phyloP scores from a whole-genome alignment of 1,284 basidiomycete genomes.

The Sporisorium iseilematis-ciliati region DNA sequence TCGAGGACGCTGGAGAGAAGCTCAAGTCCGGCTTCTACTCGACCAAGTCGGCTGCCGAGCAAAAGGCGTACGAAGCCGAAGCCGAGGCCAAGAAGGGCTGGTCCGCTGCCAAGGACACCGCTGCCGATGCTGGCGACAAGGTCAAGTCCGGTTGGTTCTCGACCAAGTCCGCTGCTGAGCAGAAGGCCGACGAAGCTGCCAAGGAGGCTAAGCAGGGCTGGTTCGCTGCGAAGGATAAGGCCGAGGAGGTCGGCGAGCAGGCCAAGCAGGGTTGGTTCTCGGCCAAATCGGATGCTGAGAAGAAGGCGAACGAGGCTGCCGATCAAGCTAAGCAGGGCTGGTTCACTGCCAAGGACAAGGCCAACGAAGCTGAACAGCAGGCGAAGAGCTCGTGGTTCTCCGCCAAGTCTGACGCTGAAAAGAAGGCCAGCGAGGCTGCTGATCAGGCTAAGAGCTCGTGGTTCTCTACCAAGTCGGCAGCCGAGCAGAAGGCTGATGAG shows the following conservation, averaged over 20 bases:
- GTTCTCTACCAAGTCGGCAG: constrained; percentile 29
- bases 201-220: constrained; percentile 31
- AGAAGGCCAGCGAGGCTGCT: constrained; percentile 29
- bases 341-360: constrained; percentile 41
- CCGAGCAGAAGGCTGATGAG: constrained; percentile 33
- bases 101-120: constrained; percentile 41
- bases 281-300: constrained; percentile 24
- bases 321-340: constrained; percentile 27
- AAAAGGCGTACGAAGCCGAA: constrained; percentile 25
- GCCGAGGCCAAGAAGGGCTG: constrained; percentile 18
- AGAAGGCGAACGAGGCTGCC: constrained; percentile 31
- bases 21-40: constrained; percentile 28
- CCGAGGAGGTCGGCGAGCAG: constrained; percentile 17
- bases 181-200: constrained; percentile 32
- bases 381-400: constrained; percentile 35
- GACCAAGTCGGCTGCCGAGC: constrained; percentile 19
- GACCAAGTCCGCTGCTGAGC: constrained; percentile 26
- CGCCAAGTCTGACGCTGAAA: constrained; percentile 15
- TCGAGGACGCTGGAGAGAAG: constrained; percentile 11
- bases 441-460: constrained; percentile 22
- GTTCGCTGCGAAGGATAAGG: constrained; percentile 34
- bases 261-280: constrained; percentile 37
- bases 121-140: constrained; percentile 27
- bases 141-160: constrained; percentile 29
- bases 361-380: constrained; percentile 27